Percentiles rank a stretch among this genome's conserved stretches.
phyloP scores from a whole-genome alignment of 148 eudicot species.

The Linanthus parryae region DNA sequence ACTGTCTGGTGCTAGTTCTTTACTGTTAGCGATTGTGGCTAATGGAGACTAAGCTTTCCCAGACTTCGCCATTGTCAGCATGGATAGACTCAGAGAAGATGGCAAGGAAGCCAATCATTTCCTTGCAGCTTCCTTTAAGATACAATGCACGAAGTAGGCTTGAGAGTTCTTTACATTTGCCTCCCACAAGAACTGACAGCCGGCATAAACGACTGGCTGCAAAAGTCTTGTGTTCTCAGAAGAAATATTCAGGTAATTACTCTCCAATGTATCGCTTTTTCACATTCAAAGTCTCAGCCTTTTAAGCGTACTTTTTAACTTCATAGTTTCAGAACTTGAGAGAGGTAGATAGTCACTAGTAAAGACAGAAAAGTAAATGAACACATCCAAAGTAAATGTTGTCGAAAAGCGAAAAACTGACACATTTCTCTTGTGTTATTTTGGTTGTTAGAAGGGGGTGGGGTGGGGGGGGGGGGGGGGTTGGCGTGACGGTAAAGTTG shows the following conservation, averaged over 20 bases:
- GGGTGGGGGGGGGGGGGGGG: too few species aligned
- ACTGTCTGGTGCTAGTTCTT: not conserved
- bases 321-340: not conserved
- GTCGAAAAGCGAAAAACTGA: too few species aligned
- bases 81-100: conserved; percentile 36
- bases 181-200: conserved; percentile 18
- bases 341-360: too few species aligned
- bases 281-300: not conserved
- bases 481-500: too few species aligned
- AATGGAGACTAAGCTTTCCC: conserved; percentile 52
- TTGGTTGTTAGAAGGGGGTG: too few species aligned
- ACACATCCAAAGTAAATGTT: too few species aligned
- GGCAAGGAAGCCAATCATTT: conserved; percentile 27
- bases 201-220: conserved; percentile 16
- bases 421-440: too few species aligned
- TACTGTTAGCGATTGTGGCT: conserved; percentile 6
- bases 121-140: conserved; percentile 28
- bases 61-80: conserved; percentile 34
- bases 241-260: conserved; percentile 40
- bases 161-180: conserved; percentile 23
- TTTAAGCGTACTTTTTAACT: not conserved
- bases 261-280: not conserved
- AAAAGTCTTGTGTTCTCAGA: conserved; percentile 46
- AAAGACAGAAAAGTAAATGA: too few species aligned
- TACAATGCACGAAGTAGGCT: conserved; percentile 23